Evolutionary conservation across 2,329 filamentous ascomycete species (phyloP).

Genomic region (Aspergillus sp.): DNA sequence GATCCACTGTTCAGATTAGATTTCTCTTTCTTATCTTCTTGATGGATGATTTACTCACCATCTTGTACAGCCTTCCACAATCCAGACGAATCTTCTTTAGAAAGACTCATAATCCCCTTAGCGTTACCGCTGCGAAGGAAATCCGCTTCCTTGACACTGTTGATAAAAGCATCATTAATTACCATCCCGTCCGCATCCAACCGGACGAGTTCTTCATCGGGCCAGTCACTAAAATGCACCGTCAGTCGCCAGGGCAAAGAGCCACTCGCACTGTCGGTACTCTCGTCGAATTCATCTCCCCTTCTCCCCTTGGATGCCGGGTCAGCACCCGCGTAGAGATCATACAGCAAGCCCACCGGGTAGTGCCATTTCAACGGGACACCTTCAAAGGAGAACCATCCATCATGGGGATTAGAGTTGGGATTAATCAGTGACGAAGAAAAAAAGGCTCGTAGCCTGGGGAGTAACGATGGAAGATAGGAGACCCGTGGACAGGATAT

Average conservation of each 20-base stretch:
- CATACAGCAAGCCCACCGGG: conserved; percentile 64
- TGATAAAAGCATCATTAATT: conserved; percentile 63
- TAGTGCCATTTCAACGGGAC: conserved; percentile 71
- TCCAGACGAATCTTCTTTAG: conserved; percentile 74
- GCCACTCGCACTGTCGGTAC: conserved; percentile 8
- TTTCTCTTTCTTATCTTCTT: neutral
- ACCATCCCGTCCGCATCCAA: conserved; percentile 52
- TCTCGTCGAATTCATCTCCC: conserved; percentile 15
- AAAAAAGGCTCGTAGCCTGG: conserved; percentile 61
- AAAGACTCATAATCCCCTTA: conserved; percentile 84
- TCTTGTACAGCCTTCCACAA: conserved; percentile 78
- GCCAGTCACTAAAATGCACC: conserved; percentile 57
- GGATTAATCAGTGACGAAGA: conserved; percentile 54
- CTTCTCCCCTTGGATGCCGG: conserved; percentile 27
- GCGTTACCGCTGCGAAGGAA: conserved; percentile 83
- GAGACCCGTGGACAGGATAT: conserved; percentile 62
- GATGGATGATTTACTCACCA: conserved; percentile 43
- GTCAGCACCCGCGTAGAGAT: conserved; percentile 60
- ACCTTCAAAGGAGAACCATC: conserved; percentile 63
- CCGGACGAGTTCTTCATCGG: conserved; percentile 53
- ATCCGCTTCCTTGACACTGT: conserved; percentile 74
- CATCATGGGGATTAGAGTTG: conserved; percentile 45
- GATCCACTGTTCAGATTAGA: conserved; percentile 57
- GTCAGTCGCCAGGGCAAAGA: conserved; percentile 59
- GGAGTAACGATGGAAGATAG: conserved; percentile 63